These are phyloP conservation scores for Choricystis sp. DNA, from an alignment of 139 green algal species.

Conservation along the genomic window DNA sequence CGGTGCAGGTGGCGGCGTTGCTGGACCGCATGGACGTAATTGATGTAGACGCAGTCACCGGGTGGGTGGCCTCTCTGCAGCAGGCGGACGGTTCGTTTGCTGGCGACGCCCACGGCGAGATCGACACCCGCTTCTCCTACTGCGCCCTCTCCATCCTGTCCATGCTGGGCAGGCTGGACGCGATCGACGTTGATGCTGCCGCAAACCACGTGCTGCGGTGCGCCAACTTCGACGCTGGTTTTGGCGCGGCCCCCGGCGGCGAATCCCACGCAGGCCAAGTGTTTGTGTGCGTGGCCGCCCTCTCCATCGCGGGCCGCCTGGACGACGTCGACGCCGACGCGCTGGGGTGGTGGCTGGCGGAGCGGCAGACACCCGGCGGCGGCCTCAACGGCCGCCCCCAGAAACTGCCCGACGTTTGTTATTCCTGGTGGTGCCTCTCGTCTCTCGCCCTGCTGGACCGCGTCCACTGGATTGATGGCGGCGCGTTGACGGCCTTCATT, in stretches of 20 bases:
- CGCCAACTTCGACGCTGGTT: slow-evolving; percentile 96
- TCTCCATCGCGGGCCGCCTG: slow-evolving; percentile 59
- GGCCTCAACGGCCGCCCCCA: slow-evolving; percentile 88
- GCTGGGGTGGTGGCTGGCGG: slow-evolving; percentile 85
- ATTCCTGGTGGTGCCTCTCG: slow-evolving; percentile 93
- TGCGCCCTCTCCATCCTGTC: slow-evolving; percentile 62
- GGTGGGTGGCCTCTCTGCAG: slow-evolving; percentile 68
- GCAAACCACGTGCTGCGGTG: slow-evolving; percentile 63
- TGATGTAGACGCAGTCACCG: slow-evolving; percentile 45
- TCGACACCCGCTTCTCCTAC: slow-evolving; percentile 95
- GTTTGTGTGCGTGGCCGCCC: slow-evolving; percentile 83
- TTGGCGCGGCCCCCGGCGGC: slow-evolving; percentile 62
- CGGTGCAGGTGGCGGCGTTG: slow-evolving; percentile 65
- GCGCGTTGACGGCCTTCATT: slow-evolving; percentile 66
- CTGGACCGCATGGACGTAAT: slow-evolving; percentile 58
- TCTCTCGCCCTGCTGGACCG: slow-evolving; percentile 68
- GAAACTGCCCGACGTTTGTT: slow-evolving; percentile 75
- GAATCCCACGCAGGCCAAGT: slow-evolving; percentile 71
- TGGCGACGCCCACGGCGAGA: slow-evolving; percentile 90
- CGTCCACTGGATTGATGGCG: slow-evolving; percentile 85
- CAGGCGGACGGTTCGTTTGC: slow-evolving; percentile 78
- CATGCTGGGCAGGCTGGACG: slow-evolving; percentile 34
- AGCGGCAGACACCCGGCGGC: slow-evolving; percentile 75
- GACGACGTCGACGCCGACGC: slow-evolving; percentile 70
- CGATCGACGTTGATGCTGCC: slow-evolving; percentile 54